phyloP scores from a whole-genome alignment of 2,329 filamentous ascomycete genomes.

The Diaporthe sp. region DNA sequence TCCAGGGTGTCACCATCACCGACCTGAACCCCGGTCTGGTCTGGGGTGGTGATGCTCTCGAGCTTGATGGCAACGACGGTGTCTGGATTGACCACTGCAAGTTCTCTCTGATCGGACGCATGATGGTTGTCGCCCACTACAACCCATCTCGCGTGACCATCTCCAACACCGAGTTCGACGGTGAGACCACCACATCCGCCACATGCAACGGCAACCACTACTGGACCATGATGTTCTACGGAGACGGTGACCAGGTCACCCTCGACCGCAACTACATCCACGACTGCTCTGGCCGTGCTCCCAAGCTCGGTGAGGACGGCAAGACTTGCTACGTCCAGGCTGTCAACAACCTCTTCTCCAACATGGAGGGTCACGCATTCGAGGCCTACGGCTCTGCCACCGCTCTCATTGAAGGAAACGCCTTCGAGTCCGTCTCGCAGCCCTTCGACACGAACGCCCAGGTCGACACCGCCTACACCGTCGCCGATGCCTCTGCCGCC shows the following conservation, averaged over 20 bases:
- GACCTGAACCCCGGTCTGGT: slow-evolving; percentile 52
- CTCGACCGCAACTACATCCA: slow-evolving; percentile 73
- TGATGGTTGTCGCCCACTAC: slow-evolving; percentile 72
- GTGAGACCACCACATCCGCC: slow-evolving; percentile 66
- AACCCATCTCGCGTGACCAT: slow-evolving; percentile 68
- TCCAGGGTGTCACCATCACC: slow-evolving; percentile 64
- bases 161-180: slow-evolving; percentile 73
- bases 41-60: slow-evolving; percentile 70
- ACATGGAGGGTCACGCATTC: slow-evolving; percentile 69
- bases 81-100: slow-evolving; percentile 68
- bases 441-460: slow-evolving; percentile 52
- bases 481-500: slow-evolving; percentile 49
- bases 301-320: slow-evolving; percentile 66
- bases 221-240: slow-evolving; percentile 71
- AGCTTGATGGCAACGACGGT: slow-evolving; percentile 57
- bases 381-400: slow-evolving; percentile 60
- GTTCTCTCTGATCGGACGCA: slow-evolving; percentile 70
- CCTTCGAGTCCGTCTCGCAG: slow-evolving; percentile 67
- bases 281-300: slow-evolving; percentile 68
- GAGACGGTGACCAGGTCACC: slow-evolving; percentile 68
- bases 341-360: slow-evolving; percentile 74
- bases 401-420: slow-evolving; percentile 69
- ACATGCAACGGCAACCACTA: slow-evolving; percentile 73
- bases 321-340: slow-evolving; percentile 67
- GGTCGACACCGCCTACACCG: slow-evolving; percentile 43